Percentiles rank a stretch among this genome's conserved stretches.
These are phyloP conservation scores for Pseudocercospora musae DNA, from an alignment of 2,329 filamentous ascomycete genomes.

Conservation along the genomic window DNA sequence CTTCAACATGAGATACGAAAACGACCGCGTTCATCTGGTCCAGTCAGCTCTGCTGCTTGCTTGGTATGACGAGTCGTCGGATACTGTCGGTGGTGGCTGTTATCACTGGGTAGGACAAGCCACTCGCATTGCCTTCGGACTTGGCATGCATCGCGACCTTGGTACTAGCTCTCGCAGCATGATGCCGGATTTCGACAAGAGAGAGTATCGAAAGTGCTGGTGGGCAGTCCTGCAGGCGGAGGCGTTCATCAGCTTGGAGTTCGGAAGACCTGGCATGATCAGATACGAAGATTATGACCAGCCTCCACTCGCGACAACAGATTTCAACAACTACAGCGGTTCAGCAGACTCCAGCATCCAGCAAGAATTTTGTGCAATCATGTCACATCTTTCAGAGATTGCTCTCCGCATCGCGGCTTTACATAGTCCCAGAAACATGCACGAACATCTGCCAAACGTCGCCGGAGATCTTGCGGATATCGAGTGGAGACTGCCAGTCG, in stretches of 20 bases:
- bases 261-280: conserved; percentile 10
- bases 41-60: conserved; percentile 14
- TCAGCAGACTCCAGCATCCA: background rate
- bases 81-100: conserved; percentile 3
- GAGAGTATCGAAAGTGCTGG: conserved; percentile 10
- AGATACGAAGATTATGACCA: conserved; percentile 14
- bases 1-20: conserved; percentile 16
- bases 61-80: conserved; percentile 14
- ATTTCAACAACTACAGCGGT: conserved; percentile 4
- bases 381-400: conserved; percentile 7
- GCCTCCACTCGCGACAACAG: background rate
- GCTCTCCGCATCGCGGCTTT: background rate
- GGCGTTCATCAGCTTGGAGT: conserved; percentile 7
- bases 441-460: background rate
- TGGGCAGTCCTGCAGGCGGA: conserved; percentile 8
- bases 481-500: conserved; percentile 1
- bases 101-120: conserved; percentile 16
- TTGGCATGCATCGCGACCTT: conserved; percentile 20
- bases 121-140: conserved; percentile 6
- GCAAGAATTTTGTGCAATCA: conserved; percentile 5
- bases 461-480: conserved; percentile 4
- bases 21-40: conserved; percentile 11
- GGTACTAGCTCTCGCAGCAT: background rate
- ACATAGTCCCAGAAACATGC: conserved; percentile 1
- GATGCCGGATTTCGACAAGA: conserved; percentile 10